Base-by-base conservation (phyloP, 164 flowering plant species). In the Kalanchoe fedtschenkoi region DNA sequence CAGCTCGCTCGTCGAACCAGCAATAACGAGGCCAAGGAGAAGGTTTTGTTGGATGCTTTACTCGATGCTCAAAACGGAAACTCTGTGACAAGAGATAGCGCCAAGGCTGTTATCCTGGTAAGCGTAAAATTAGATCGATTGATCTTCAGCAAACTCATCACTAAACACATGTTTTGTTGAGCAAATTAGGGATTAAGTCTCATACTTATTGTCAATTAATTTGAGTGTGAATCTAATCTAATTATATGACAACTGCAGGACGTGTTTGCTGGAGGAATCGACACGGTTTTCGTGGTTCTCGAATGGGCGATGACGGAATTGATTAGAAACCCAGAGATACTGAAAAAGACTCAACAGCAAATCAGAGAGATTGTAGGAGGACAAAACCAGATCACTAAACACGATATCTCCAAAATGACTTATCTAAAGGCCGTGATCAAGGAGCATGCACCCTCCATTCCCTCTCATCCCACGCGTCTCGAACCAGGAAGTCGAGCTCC, bases 221-320 rank as follows among this genome's bases (percentile, higher is more conserved):
- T n/a, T n/a, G n/a, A n/a, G n/a, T n/a, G n/a, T n/a, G n/a, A n/a
- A n/a, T n/a, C n/a, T n/a, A n/a, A n/a, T n/a, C n/a, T n/a, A n/a
- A n/a, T n/a, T n/a, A n/a, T n/a, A n/a, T n/a, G n/a, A n/a, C 53
- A 32, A 30, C 1, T 60, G 28, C 47, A 83, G 83, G 82, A 79
- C 29, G 66, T 74, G 70, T 73, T 76, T 64, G 58, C 72, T 0
- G 82, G 70, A n/a, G 86, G 84, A 63, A 81, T 76, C 7, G 81
- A 75, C 47, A 78, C 86, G 0, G 58, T 72, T 16, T 56, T 68
- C 22, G 39, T 76, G n/a, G 19, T 66, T 1, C 1, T 79, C 28
- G 81, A 72, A 34, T 81, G 88, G 88, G 46, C 72, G 14, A 77
- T 81, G 75, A 30, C 82, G 9, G 83, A 75, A 63, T 70, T 79